Evolutionary conservation across 1,284 basidiomycete genomes (phyloP), one percentile per base, ranked within the genome.

Genomic region (Marasmius tenuissimus): DNA sequence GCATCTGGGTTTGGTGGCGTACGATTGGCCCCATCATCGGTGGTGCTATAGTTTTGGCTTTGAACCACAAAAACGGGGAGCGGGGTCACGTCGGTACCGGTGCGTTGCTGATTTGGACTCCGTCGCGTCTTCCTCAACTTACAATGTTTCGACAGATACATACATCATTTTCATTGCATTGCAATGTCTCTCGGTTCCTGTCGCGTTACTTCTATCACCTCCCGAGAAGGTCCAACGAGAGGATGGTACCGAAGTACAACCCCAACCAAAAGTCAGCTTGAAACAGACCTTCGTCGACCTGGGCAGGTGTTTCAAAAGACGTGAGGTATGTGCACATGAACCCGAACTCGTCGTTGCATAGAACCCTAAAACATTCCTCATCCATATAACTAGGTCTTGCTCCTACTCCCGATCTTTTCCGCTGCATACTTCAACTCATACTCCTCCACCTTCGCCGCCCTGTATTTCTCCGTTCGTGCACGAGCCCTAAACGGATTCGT

Each of bases 371-470:
- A 11, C 34, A 22, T 10, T 27, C 33, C 3, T 22, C n/a, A 5
- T 22, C 8, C 1, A 14, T 18, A 3, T 6, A 10, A 11, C 4
- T 16, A 62, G 61, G 40, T 62, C 34, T 37, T 62, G 7, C 50
- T 62, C 11, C 57, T 62, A 27, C 57, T 62, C 1, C 61, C 61
- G 11, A 53, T 62, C 16, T 62, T 62, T 48, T 48, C 50, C 20
- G 61, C 61, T n/a, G 61, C 61, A 16, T 62, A 62, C 38, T 62
- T 62, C 61, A 62, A 62, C 51, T 59, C 57, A 11, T 62, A 62
- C 47, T 62, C 61, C 16, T 62, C 61, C 6, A 62, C 61, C 7
- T 62, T 59, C 57, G 34, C 57, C 10, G 51, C 61, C 6, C 18
- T 62, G 22, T 62, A 62, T 49, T 62, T 62, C 35, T 58, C 57